Evolutionary conservation across 371 early-diverging fungal species (phyloP).

Genomic region (Mortierella sp.): DNA sequence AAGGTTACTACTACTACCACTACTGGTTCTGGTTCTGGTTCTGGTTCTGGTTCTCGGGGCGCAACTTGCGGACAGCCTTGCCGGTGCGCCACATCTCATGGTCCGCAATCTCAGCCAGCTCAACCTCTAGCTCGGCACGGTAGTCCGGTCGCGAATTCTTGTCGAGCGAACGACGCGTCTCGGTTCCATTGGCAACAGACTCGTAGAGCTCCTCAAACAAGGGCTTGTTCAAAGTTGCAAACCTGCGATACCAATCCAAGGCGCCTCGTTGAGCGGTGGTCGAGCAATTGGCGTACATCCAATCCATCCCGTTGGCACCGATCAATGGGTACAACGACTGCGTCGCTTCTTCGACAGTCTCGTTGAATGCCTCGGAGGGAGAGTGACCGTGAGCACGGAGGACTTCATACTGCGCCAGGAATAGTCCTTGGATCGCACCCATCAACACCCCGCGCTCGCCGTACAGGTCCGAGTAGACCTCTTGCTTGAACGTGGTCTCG

Average conservation of each 20-base stretch:
- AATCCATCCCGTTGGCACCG: constrained; percentile 97
- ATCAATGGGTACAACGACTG: constrained; percentile 97
- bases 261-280: constrained; percentile 97
- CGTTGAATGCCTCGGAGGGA: constrained; percentile 99
- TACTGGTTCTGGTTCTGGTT: too few species aligned
- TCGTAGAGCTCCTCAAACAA: constrained; percentile 94
- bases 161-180: constrained; percentile 90
- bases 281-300: constrained; percentile 97
- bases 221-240: constrained; percentile 94
- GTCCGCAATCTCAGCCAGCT: constrained; percentile 87
- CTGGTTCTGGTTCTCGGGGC: constrained; percentile 88
- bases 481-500: constrained; percentile 97
- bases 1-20: background rate
- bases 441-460: constrained; percentile 99
- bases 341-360: constrained; percentile 99
- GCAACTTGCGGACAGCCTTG: constrained; percentile 88
- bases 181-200: constrained; percentile 89
- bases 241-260: constrained; percentile 96
- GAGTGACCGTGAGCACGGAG: constrained; percentile 95
- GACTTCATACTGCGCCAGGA: constrained; percentile 98
- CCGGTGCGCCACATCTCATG: constrained; percentile 91
- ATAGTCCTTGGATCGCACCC: constrained; percentile 98
- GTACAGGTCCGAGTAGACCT: constrained; percentile 96
- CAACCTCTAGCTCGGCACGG: constrained; percentile 91
- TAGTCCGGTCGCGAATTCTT: constrained; percentile 93